Percentiles rank a stretch among this genome's conserved stretches.
phyloP scores from a whole-genome alignment of 169 alveolate species.

The Toxoplasma gondii region DNA sequence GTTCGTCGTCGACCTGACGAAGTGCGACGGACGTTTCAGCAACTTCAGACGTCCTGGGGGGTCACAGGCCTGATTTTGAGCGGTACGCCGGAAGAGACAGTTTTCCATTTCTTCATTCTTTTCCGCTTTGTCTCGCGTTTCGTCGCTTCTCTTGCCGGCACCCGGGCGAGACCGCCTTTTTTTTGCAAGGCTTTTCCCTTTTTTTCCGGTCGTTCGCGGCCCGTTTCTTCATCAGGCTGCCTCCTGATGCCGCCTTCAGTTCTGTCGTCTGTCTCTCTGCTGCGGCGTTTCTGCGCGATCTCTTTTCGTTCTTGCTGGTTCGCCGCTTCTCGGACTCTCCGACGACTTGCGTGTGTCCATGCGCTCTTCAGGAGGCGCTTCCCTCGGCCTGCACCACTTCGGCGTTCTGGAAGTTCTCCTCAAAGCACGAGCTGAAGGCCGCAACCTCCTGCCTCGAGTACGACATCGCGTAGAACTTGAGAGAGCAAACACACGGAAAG shows the following conservation, averaged over 20 bases:
- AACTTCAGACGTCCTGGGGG: slow-evolving; percentile 35
- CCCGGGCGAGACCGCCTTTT: no score
- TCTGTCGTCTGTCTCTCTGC: no score
- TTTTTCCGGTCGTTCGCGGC: no score
- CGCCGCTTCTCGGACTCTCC: no score
- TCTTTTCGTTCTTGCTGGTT: no score
- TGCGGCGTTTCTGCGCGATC: no score
- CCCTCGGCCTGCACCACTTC: slow-evolving; percentile 61
- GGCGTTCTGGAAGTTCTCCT: slow-evolving; percentile 61
- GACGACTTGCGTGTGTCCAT: no score
- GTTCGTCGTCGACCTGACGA: neutral
- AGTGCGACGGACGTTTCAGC: neutral
- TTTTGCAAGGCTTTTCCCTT: no score
- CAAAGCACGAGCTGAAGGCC: slow-evolving; percentile 26
- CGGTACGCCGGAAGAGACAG: slow-evolving; percentile 10
- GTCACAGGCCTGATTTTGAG: slow-evolving; percentile 40
- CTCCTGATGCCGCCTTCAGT: no score
- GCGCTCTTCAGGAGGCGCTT: slow-evolving; percentile 54
- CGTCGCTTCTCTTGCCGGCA: no score
- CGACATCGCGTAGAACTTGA: neutral
- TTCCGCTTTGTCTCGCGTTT: neutral
- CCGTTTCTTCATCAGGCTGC: no score
- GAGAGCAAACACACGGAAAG: no score
- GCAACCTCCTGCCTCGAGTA: slow-evolving; percentile 26
- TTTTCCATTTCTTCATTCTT: neutral